These are phyloP conservation scores for Rhodocollybia butyracea DNA, from an alignment of 768 basidiomycete species.

Conservation along the genomic window DNA sequence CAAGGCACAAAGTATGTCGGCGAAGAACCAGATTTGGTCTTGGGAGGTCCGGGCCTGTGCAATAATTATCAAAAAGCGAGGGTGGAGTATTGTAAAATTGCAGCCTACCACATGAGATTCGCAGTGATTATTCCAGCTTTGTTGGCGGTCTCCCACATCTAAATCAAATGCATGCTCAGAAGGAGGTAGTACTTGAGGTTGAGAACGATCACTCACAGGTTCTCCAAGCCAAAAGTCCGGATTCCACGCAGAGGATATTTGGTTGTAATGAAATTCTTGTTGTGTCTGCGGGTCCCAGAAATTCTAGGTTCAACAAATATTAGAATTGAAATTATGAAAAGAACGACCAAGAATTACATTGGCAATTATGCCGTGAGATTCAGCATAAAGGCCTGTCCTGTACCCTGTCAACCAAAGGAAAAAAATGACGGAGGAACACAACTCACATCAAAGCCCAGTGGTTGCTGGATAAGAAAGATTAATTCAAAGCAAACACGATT, in stretches of 20 bases:
- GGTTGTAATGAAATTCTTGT: conserved; percentile 71
- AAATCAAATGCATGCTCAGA: background rate
- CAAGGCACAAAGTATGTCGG: conserved; percentile 81
- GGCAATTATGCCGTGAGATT: conserved; percentile 88
- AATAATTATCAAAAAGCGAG: background rate
- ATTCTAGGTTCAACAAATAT: conserved; percentile 43
- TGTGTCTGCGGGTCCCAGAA: conserved; percentile 77
- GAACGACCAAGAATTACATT: conserved; percentile 50
- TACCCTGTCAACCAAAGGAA: conserved; percentile 3
- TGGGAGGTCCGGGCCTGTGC: conserved; percentile 78
- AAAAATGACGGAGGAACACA: background rate
- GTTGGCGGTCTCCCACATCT: conserved; percentile 91
- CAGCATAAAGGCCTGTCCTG: conserved; percentile 88
- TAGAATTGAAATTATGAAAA: background rate
- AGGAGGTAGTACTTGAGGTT: background rate
- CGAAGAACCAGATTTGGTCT: conserved; percentile 57
- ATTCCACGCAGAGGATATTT: conserved; percentile 57
- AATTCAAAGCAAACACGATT: background rate
- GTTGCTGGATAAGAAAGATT: conserved; percentile 45
- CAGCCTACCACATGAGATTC: conserved; percentile 86
- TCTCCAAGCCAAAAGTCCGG: conserved; percentile 87
- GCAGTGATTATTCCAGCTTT: conserved; percentile 73
- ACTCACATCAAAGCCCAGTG: conserved; percentile 85
- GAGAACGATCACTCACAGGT: conserved; percentile 50
- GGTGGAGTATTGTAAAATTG: background rate